Evolutionary conservation across 139 green algal species (phyloP).

Genomic region (Chlamydomonas sphaeroides): DNA sequence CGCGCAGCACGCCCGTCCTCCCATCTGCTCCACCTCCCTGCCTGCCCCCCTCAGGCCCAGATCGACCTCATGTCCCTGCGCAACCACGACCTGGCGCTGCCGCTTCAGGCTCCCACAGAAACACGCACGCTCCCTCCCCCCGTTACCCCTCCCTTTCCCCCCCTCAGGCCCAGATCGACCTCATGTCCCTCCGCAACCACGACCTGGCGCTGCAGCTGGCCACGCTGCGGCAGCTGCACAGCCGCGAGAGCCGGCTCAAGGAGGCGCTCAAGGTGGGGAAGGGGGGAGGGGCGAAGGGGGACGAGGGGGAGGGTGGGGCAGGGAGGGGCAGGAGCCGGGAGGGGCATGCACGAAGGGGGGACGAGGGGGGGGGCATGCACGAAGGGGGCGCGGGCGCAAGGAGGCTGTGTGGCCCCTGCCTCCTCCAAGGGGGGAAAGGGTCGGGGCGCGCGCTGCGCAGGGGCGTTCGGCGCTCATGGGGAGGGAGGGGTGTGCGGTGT

Average conservation of each 20-base stretch:
- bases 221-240: conserved; percentile 22
- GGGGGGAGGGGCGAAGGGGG: neutral
- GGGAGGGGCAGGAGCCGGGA: too few relatives aligned
- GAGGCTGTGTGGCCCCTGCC: too few relatives aligned
- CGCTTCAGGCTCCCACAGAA: neutral
- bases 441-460: too few relatives aligned
- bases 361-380: too few relatives aligned
- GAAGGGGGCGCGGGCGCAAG: neutral
- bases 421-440: too few relatives aligned
- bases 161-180: conserved; percentile 25
- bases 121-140: neutral
- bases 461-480: too few relatives aligned
- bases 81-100: conserved; percentile 21
- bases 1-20: neutral
- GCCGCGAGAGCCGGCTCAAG: conserved; percentile 18
- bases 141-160: neutral
- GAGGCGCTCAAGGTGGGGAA: conserved; percentile 47
- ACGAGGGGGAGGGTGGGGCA: neutral
- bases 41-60: neutral
- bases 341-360: too few relatives aligned
- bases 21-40: neutral
- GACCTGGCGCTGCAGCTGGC: conserved; percentile 27
- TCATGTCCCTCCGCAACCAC: neutral
- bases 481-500: too few relatives aligned
- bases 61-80: conserved; percentile 3